phyloP scores from a whole-genome alignment of 352 stramenopile species.

The Pythium vanterpoolii region DNA sequence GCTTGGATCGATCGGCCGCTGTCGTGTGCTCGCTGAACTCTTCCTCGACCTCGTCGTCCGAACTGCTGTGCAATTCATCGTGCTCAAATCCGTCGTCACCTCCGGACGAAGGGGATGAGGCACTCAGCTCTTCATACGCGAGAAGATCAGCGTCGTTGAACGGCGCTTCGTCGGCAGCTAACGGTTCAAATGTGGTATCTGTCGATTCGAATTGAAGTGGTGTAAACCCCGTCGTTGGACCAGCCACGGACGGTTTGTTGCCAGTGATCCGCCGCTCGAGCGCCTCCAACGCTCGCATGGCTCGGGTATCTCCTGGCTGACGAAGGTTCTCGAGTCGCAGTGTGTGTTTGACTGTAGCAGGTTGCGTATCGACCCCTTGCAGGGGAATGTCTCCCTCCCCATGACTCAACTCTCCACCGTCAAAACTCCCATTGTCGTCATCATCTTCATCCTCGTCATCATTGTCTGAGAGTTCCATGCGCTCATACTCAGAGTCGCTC shows the following conservation, averaged over 20 bases:
- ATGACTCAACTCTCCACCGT: conserved; percentile 1
- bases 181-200: background rate
- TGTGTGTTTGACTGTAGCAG: conserved; percentile 26
- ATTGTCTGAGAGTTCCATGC: conserved; percentile 68
- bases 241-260: conserved; percentile 21
- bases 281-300: conserved; percentile 51
- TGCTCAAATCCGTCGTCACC: conserved; percentile 52
- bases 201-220: background rate
- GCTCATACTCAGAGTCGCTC: conserved; percentile 77
- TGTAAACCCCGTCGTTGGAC: background rate
- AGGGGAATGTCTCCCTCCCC: conserved; percentile 8
- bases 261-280: conserved; percentile 70
- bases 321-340: conserved; percentile 55
- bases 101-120: conserved; percentile 11
- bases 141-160: conserved; percentile 14
- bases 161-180: background rate
- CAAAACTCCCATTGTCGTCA: conserved; percentile 16
- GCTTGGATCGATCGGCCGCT: conserved; percentile 1
- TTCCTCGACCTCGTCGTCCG: conserved; percentile 18
- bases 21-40: background rate
- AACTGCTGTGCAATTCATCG: conserved; percentile 62
- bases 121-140: conserved; percentile 17
- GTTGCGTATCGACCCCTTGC: background rate
- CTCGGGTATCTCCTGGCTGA: conserved; percentile 40
- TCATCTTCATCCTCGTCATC: conserved; percentile 40